Conservation (phyloP, 108 stramenopile species). For the Epipyxis sp. region DNA sequence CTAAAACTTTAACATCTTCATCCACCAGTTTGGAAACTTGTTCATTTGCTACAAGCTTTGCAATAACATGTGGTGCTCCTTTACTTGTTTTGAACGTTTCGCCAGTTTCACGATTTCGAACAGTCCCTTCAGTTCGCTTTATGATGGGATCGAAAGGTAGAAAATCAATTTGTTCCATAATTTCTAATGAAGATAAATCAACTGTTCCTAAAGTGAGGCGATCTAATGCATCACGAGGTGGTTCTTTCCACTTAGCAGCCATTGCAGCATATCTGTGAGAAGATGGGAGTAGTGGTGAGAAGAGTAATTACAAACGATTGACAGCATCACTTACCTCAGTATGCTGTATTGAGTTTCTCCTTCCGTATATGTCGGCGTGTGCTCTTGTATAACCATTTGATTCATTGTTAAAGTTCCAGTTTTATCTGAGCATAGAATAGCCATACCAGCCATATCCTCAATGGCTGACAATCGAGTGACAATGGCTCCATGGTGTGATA, state of each 20-base stretch:
- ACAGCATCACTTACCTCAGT: no score
- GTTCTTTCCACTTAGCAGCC: constrained; percentile 36
- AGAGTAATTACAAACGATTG: no score
- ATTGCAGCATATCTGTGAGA: constrained; percentile 40
- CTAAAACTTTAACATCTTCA: neutral
- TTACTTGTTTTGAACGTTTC: constrained; percentile 63
- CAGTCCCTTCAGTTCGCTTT: constrained; percentile 69
- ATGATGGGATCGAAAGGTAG: constrained; percentile 71
- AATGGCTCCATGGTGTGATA: constrained; percentile 65
- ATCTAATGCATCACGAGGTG: constrained; percentile 33
- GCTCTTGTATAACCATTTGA: constrained; percentile 65
- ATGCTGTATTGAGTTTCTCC: constrained; percentile 30
- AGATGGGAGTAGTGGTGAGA: constrained; percentile 55
- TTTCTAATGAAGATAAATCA: constrained; percentile 27
- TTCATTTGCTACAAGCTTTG: constrained; percentile 38
- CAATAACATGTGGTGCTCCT: constrained; percentile 69
- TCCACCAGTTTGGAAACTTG: neutral
- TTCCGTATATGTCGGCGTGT: constrained; percentile 38
- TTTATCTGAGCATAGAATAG: constrained; percentile 76
- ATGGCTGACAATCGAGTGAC: constrained; percentile 71
- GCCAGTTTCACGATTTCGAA: constrained; percentile 43
- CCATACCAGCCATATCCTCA: constrained; percentile 73
- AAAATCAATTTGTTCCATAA: constrained; percentile 47
- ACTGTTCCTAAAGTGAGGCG: constrained; percentile 13
- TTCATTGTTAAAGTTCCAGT: constrained; percentile 77